Base-by-base conservation (phyloP, 352 stramenopile genomes). In the Globisporangium perplexum region DNA sequence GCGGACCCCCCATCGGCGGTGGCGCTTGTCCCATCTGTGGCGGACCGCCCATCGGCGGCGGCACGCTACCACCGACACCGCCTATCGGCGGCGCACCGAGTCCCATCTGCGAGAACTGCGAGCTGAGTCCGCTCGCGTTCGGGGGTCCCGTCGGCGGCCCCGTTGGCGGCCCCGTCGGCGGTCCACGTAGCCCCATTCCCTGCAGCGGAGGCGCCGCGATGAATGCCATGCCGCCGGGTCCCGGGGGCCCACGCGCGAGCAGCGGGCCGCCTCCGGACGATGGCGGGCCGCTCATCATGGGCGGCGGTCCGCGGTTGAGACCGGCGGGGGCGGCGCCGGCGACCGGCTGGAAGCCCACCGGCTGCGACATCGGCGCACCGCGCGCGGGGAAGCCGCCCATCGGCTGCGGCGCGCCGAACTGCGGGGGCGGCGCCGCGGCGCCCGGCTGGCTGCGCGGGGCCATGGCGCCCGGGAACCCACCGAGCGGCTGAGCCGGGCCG, bases 41-140 rank as follows among this genome's bases (percentile, higher is more conserved):
- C 7, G 51, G 53, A 59, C 60, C 63, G 28, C 66, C 71, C 71
- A 83, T 78, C 1, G 51, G 70, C 14, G 63, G 47, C 5, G 51
- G 44, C 22, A 10, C 62, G 4, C 46, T 35, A 14, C 15, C 39
- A 46, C 38, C 62, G 0, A 33, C 39, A 14, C 15, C 45, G 49
- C 15, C 45, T 47, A 42, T 33, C 14, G 74, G 62, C 14, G 68
- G 66, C 28, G 51, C 72, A n/a, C 73, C 71, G 1, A 90, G 64
- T 41, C 71, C 74, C 80, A 90, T 88, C 50, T 83, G 77, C 36
- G 61, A 62, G 54, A 90, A 90, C 63, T 90, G 77, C 28, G 71
- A 45, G 31, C 65, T 74, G 59, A 90, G 66, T 52, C 62, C 60
- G 47, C 68, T 72, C 39, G 49, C 55, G 54, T 50, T 55, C 42